phyloP scores from a whole-genome alignment of 2,329 filamentous ascomycete species.

The Fulvia fulva region DNA sequence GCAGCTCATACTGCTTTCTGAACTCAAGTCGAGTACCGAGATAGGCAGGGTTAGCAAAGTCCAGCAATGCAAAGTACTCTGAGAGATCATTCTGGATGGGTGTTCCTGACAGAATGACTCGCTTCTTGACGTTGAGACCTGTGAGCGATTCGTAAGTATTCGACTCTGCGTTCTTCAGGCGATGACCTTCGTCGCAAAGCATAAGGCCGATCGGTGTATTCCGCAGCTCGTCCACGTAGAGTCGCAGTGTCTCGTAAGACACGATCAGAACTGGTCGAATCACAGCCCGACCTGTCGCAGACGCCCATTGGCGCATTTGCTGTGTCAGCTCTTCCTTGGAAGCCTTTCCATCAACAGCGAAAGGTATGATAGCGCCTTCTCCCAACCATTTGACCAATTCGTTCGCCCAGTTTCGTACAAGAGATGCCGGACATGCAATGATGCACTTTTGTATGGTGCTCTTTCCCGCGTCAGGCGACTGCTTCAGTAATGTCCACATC shows the following conservation, averaged over 20 bases:
- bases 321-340: slow-evolving; percentile 87
- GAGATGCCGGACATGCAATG: slow-evolving; percentile 91
- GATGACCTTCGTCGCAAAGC: slow-evolving; percentile 94
- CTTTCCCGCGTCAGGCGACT: slow-evolving; percentile 92
- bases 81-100: slow-evolving; percentile 98
- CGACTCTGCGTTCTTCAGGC: slow-evolving; percentile 93
- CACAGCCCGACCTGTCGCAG: slow-evolving; percentile 81
- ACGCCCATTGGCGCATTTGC: slow-evolving; percentile 92
- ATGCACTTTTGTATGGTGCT: slow-evolving; percentile 93
- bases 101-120: slow-evolving; percentile 93
- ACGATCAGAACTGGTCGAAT: slow-evolving; percentile 94
- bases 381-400: slow-evolving; percentile 96
- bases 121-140: slow-evolving; percentile 79
- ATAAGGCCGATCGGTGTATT: slow-evolving; percentile 87
- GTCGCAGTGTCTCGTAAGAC: slow-evolving; percentile 89
- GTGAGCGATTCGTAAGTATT: slow-evolving; percentile 92
- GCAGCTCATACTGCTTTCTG: slow-evolving; percentile 87
- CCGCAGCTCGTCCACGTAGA: slow-evolving; percentile 86
- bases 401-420: slow-evolving; percentile 97
- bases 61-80: slow-evolving; percentile 92
- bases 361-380: slow-evolving; percentile 82
- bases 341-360: slow-evolving; percentile 94
- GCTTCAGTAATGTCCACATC: slow-evolving; percentile 94
- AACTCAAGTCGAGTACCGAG: slow-evolving; percentile 88
- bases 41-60: slow-evolving; percentile 91